A percentile compares a stretch with the other conserved stretches of the same genome.
These are phyloP conservation scores for Bassia scoparia DNA, from an alignment of 148 eudicot species.

Conservation along the genomic window DNA sequence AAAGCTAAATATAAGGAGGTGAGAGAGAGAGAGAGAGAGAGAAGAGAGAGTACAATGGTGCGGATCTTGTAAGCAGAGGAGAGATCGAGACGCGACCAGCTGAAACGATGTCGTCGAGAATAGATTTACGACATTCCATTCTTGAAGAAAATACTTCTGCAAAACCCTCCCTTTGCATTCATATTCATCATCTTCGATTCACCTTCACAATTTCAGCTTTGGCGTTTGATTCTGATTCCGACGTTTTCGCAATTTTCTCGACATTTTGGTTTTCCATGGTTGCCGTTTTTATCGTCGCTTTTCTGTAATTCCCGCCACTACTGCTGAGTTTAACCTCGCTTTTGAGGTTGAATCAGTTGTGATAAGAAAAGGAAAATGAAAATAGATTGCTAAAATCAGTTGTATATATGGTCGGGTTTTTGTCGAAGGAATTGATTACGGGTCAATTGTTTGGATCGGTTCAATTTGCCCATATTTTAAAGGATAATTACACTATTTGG, in stretches of 20 bases:
- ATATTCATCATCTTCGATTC: slow-evolving; percentile 41
- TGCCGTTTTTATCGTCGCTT: slow-evolving; percentile 20
- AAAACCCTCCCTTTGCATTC: slow-evolving; percentile 65
- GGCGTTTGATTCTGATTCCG: slow-evolving; percentile 11
- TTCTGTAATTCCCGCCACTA: slow-evolving; percentile 8
- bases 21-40: slow-evolving; percentile 13
- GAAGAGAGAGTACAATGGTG: slow-evolving; percentile 45
- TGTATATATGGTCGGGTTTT: too few relatives aligned
- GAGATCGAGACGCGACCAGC: slow-evolving; percentile 52
- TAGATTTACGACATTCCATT: slow-evolving; percentile 76
- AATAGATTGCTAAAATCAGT: too few relatives aligned
- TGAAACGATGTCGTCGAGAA: slow-evolving; percentile 70
- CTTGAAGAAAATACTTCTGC: slow-evolving; percentile 65
- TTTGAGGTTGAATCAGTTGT: not conserved
- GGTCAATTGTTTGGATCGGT: too few relatives aligned
- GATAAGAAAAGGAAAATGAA: too few relatives aligned
- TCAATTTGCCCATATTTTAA: too few relatives aligned
- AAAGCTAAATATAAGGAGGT: not conserved
- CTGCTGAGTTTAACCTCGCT: not conserved
- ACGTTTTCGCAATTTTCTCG: slow-evolving; percentile 10
- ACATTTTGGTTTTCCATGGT: not conserved
- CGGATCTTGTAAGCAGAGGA: slow-evolving; percentile 72
- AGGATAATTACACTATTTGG: too few relatives aligned
- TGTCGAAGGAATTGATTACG: too few relatives aligned
- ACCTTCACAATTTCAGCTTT: slow-evolving; percentile 13